Evolutionary conservation across 2,329 filamentous ascomycete species (phyloP), one percentile per base, ranked within the genome.

Genomic region (Colletotrichum filicis): DNA sequence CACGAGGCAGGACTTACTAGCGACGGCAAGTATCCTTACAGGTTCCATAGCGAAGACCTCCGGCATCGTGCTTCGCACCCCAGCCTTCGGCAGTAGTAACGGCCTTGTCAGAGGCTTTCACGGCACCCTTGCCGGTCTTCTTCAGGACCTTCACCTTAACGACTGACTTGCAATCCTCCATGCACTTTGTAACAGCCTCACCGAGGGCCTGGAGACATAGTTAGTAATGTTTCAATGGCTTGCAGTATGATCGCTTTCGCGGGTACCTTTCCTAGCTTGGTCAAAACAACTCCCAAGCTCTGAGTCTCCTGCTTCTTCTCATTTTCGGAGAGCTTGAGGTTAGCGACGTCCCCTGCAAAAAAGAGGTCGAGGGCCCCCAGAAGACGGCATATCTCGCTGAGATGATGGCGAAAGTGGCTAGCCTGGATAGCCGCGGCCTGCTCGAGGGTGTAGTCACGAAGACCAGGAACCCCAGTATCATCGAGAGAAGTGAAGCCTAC

Each of bases 381-480:
- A 2, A 73, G 24, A 22, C 66, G 66, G 19, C 32, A 49, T 16
- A 65, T 35, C 4, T 65, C 32, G 32, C n/a, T 55, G 6, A 73
- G n/a, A 19, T 60, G 53, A 12, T 30, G 30, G 14, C 24, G 62
- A 11, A 64, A 65, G n/a, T 69, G 26, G 4, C 46, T 26, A 30
- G 19, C 66, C 28, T 64, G 66, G 22, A 64, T 35, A 5, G 74
- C 64, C 30, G 89, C 86, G 0, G 91, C 92, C 3, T 92, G 80
- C 55, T 87, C 87, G 71, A 86, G 87, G 66, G 90, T 91, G 74
- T 93, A 90, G 0, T 82, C 82, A 76, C 90, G 89, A 1, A 93
- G 83, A 56, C 86, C 83, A 1, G 90, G 90, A 3, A 92, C 85
- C 76, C 89, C 90, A 0, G 91, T 93, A 71, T 92, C 86, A 2